A percentile compares a stretch with the other conserved stretches of the same genome.
phyloP scores from a whole-genome alignment of 208 protist species.

The Leptomonas pyrrhocoris region DNA sequence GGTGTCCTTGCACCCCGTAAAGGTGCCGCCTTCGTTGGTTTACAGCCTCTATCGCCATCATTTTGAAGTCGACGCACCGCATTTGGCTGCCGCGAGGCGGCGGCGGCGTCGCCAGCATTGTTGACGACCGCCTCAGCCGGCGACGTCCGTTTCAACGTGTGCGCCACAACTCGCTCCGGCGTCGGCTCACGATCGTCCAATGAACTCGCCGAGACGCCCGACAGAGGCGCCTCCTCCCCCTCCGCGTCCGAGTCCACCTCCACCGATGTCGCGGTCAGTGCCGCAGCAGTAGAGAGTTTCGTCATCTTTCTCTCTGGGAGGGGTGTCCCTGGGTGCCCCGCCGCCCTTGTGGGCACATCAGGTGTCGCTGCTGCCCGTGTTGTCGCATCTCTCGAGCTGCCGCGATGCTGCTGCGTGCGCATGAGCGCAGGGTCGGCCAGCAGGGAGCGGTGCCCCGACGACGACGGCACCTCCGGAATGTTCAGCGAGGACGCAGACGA shows the following conservation, averaged over 20 bases:
- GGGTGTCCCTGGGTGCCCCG: not conserved
- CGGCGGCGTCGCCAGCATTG: no score
- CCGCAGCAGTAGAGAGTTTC: not conserved
- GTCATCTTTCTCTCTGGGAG: not conserved
- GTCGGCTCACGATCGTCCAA: conserved; percentile 16
- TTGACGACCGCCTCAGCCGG: no score
- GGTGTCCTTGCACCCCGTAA: no score
- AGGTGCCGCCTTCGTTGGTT: not conserved
- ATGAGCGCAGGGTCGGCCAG: not conserved
- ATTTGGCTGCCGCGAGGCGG: no score
- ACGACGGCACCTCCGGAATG: conserved; percentile 4
- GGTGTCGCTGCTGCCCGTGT: not conserved
- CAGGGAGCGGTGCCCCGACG: not conserved
- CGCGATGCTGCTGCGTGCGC: not conserved
- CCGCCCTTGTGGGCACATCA: not conserved
- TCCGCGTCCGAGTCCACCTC: not conserved
- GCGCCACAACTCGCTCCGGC: conserved; percentile 6
- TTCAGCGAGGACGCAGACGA: conserved; percentile 5
- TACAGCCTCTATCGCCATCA: no score
- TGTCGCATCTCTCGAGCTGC: not conserved
- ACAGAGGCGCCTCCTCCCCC: not conserved
- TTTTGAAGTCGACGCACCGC: no score
- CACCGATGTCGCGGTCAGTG: not conserved
- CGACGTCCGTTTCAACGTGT: not conserved
- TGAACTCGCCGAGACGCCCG: conserved; percentile 9